These are phyloP conservation scores for Coprinellus aureogranulatus DNA, from an alignment of 768 basidiomycete species.

Conservation along the genomic window DNA sequence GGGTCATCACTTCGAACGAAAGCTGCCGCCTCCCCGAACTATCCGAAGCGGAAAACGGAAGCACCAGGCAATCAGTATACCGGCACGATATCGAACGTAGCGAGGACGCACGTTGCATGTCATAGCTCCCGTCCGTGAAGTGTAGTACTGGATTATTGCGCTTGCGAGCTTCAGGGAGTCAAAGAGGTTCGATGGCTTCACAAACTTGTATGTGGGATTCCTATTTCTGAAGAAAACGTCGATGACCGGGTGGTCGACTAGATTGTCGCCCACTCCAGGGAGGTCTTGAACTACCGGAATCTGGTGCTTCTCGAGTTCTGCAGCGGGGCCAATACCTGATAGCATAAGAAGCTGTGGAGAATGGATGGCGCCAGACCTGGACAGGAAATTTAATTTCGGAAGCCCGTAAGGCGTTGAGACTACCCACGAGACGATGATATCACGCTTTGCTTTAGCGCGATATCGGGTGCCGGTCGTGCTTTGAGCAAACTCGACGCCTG, in stretches of 20 bases:
- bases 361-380: slow-evolving; percentile 58
- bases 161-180: slow-evolving; percentile 29
- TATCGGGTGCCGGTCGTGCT: slow-evolving; percentile 33
- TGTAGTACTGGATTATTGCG: slow-evolving; percentile 41
- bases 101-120: slow-evolving; percentile 49
- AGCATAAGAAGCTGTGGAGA: slow-evolving; percentile 67
- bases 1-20: slow-evolving; percentile 53
- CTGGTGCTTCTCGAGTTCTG: slow-evolving; percentile 47
- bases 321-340: slow-evolving; percentile 72
- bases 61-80: neutral
- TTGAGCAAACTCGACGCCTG: slow-evolving; percentile 55
- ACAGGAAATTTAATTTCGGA: neutral
- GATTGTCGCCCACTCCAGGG: slow-evolving; percentile 71
- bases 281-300: slow-evolving; percentile 62
- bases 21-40: slow-evolving; percentile 50
- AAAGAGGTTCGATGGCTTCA: slow-evolving; percentile 25
- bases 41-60: neutral
- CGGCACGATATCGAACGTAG: neutral
- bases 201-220: slow-evolving; percentile 39
- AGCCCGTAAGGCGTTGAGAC: neutral
- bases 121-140: slow-evolving; percentile 47
- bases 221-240: slow-evolving; percentile 54
- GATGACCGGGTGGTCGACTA: slow-evolving; percentile 67
- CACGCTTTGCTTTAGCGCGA: slow-evolving; percentile 43
- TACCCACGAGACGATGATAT: slow-evolving; percentile 56